Percentiles rank a stretch among this genome's conserved stretches.
Evolutionary conservation across 78 protist species (phyloP).

Genomic region (Corallochytrium limacisporum): DNA sequence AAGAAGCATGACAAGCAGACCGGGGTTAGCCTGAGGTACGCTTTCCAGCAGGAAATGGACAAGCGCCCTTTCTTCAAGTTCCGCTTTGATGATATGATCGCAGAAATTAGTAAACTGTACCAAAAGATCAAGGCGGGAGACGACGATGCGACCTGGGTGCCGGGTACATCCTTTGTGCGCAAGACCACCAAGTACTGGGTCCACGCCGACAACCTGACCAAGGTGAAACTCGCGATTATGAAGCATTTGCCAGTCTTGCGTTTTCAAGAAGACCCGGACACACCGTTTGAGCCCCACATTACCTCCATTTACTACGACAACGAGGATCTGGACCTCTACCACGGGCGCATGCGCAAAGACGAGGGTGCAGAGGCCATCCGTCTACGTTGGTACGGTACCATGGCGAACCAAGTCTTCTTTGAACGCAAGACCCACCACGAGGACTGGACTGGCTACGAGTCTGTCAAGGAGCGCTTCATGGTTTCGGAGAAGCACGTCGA

Average conservation of each 20-base stretch:
- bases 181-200: constrained; percentile 46
- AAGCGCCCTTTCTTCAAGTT: background rate
- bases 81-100: background rate
- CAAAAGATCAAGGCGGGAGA: constrained; percentile 12
- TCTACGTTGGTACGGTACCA: constrained; percentile 35
- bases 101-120: background rate
- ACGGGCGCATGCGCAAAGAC: constrained; percentile 26
- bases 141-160: constrained; percentile 2
- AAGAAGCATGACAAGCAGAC: constrained; percentile 31
- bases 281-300: background rate
- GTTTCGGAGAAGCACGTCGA: constrained; percentile 15
- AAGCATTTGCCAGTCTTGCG: constrained; percentile 2
- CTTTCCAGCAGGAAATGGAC: constrained; percentile 1
- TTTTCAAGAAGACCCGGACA: background rate
- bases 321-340: constrained; percentile 14
- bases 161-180: constrained; percentile 16
- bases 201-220: constrained; percentile 13
- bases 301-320: constrained; percentile 36
- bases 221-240: constrained; percentile 1
- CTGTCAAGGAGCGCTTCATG: constrained; percentile 31
- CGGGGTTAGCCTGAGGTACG: background rate
- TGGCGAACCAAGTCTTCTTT: constrained; percentile 12
- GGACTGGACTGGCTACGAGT: constrained; percentile 29
- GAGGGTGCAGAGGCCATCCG: constrained; percentile 30
- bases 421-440: constrained; percentile 42